Evolutionary conservation across 768 basidiomycete genomes (phyloP).

Genomic region (Candolleomyces eurysporus): DNA sequence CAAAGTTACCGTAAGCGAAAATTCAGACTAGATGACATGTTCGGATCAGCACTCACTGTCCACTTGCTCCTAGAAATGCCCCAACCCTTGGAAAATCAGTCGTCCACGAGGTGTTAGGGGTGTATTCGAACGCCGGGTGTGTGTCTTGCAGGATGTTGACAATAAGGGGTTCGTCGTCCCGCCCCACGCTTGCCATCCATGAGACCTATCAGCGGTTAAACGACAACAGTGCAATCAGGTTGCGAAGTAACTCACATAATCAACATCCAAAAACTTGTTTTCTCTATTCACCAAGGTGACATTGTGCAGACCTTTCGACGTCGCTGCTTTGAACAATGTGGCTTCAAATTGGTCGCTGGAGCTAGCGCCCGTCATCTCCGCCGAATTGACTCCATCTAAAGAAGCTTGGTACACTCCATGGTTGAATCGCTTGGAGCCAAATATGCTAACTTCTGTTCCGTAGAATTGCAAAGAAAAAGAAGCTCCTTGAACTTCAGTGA

Average conservation of each 20-base stretch:
- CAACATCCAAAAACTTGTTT: constrained; percentile 16
- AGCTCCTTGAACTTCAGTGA: constrained; percentile 24
- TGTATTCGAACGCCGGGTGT: constrained; percentile 37
- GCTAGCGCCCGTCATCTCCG: constrained; percentile 6
- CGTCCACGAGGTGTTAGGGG: constrained; percentile 30
- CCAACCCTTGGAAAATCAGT: constrained; percentile 26
- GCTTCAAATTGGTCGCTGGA: constrained; percentile 12
- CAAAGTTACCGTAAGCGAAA: not conserved
- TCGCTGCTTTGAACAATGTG: constrained; percentile 10
- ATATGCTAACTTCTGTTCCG: constrained; percentile 24
- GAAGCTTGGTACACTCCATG: constrained; percentile 16
- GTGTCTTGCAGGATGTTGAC: constrained; percentile 27
- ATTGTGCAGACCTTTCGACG: constrained; percentile 12
- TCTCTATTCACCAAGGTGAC: constrained; percentile 14
- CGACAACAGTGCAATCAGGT: not conserved
- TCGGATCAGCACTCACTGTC: constrained; percentile 32
- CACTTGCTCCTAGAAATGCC: constrained; percentile 40
- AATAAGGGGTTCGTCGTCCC: constrained; percentile 17
- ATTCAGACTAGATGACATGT: not conserved
- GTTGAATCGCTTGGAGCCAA: constrained; percentile 17
- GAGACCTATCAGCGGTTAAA: constrained; percentile 11
- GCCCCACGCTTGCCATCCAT: constrained; percentile 15
- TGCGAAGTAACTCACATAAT: constrained; percentile 14
- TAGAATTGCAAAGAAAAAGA: constrained; percentile 30
- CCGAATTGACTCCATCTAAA: constrained; percentile 11